phyloP scores from a whole-genome alignment of 2,329 filamentous ascomycete genomes.

The Davidsoniella virescens region DNA sequence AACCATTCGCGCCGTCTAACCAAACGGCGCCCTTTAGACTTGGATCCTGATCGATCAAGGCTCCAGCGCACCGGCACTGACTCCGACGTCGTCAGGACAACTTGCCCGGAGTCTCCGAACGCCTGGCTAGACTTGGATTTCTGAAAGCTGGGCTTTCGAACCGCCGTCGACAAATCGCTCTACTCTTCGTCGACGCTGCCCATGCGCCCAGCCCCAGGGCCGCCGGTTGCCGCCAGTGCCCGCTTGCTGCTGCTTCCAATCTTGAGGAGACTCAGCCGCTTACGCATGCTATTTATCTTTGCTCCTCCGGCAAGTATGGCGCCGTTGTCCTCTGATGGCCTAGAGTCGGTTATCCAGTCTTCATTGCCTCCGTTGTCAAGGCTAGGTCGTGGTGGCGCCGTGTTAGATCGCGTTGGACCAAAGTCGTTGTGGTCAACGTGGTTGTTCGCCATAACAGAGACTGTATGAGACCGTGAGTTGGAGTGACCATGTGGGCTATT shows the following conservation, averaged over 20 bases:
- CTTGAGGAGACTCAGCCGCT: conserved; percentile 62
- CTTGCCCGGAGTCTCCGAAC: background rate
- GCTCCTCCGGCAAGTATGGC: conserved; percentile 20
- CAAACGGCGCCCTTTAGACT: background rate
- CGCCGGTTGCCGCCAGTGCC: conserved; percentile 27
- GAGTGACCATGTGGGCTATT: background rate
- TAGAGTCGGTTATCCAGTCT: conserved; percentile 17
- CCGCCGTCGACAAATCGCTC: conserved; percentile 12
- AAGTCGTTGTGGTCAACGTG: background rate
- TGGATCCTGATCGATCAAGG: too few species aligned
- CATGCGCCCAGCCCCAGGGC: conserved; percentile 25
- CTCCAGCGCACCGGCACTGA: background rate
- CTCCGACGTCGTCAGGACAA: background rate
- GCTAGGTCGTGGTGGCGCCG: conserved; percentile 12
- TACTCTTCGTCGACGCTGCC: conserved; percentile 40
- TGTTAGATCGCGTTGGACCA: background rate
- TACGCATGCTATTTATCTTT: conserved; percentile 52
- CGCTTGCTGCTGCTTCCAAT: conserved; percentile 49
- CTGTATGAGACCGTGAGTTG: background rate
- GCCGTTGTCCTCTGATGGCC: conserved; percentile 3
- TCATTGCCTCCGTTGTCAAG: conserved; percentile 17
- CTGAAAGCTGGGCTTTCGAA: background rate
- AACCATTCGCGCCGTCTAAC: background rate
- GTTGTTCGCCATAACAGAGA: background rate
- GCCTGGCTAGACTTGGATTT: background rate